These are phyloP conservation scores for Pleurotus djamor DNA, from an alignment of 768 basidiomycete species.

Conservation along the genomic window DNA sequence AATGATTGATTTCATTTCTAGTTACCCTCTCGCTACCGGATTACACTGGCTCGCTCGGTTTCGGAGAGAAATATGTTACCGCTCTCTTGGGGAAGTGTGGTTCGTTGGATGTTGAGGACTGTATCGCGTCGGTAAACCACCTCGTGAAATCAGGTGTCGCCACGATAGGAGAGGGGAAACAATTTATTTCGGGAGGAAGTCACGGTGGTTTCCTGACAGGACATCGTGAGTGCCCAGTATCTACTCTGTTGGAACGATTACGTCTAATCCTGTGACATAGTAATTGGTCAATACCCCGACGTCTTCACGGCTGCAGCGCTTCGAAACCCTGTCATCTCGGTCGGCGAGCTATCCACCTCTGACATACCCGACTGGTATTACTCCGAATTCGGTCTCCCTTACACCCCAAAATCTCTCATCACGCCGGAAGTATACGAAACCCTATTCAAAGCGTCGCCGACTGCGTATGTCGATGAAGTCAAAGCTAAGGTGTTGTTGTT, in stretches of 20 bases:
- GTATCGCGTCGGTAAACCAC: constrained; percentile 49
- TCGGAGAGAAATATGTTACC: constrained; percentile 56
- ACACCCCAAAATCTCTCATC: constrained; percentile 28
- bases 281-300: constrained; percentile 63
- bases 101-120: constrained; percentile 63
- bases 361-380: constrained; percentile 76
- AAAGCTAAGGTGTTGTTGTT: constrained; percentile 52
- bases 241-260: too few species aligned
- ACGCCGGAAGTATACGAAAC: constrained; percentile 39
- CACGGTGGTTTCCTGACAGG: constrained; percentile 68
- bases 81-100: constrained; percentile 59
- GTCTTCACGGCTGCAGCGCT: constrained; percentile 61
- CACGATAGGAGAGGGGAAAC: constrained; percentile 43
- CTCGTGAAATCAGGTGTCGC: constrained; percentile 51
- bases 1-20: background rate
- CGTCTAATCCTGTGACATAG: constrained; percentile 22
- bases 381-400: constrained; percentile 31
- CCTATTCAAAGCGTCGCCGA: constrained; percentile 54
- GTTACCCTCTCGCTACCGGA: constrained; percentile 62
- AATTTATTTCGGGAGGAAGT: constrained; percentile 61
- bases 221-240: constrained; percentile 41
- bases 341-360: constrained; percentile 48
- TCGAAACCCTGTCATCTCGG: constrained; percentile 70
- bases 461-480: constrained; percentile 49
- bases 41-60: constrained; percentile 69